Evolutionary conservation across 768 basidiomycete genomes (phyloP), one percentile per base, ranked within the genome.

Genomic region (Boletus fagicola): DNA sequence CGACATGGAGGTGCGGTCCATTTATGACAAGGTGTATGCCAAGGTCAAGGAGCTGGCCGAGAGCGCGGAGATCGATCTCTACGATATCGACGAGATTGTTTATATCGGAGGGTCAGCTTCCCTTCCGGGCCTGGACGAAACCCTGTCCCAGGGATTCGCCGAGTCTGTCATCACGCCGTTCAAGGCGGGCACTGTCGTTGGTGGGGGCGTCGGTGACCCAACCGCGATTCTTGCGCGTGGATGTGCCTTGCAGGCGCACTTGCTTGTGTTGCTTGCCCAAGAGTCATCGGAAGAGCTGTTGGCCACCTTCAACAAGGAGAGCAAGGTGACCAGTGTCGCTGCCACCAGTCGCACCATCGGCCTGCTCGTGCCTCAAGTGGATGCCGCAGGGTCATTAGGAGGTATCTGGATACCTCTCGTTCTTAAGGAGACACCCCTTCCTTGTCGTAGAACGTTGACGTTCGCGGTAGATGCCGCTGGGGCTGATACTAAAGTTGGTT

Each of bases 81-180:
- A 85, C 65, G 79, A 87, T 51, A 77, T 92, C 38, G 88, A 90
- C 64, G 90, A 92, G 73, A 80, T 92, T 47, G 85, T 91, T 15
- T 90, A 92, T 64, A 81, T 89, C 30, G 90, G 91, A 1, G 90
- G 90, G 13, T 85, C 87, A 1, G 79, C 87, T 2, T 84, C 80
- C 63, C 76, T 93, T 4, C 89, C 90, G 0, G 91, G 91, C 0
- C 77, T 93, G 40, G 85, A 90, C 66, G 84, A 85, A 66, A 74
- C 82, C 22, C 66, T 82, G 31, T 65, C 69, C 7, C 61, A 78
- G 45, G 83, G 84, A 4, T 85, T 91, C 73, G 60, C 73, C 18
- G 87, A 90, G 62, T 79, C 80, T 10, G 71, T 88, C 28, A 76
- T 81, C 60, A 86, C 85, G 0, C 84, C 90, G 0, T 89, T 89